phyloP scores from a whole-genome alignment of 257 asterid species.

The Nicotiana undulata region DNA sequence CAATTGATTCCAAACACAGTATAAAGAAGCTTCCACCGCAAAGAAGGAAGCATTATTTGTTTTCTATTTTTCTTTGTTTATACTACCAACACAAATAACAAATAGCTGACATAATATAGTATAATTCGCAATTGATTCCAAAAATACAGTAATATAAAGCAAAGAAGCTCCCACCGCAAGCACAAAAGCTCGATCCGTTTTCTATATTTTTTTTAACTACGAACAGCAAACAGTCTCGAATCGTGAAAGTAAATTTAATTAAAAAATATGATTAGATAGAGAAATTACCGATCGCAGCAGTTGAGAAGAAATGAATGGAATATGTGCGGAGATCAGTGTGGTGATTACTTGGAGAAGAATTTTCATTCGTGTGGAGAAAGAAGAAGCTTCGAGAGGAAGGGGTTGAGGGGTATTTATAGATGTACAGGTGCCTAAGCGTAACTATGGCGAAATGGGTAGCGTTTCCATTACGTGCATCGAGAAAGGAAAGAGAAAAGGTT shows the following conservation, averaged over 20 bases:
- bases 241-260: not conserved
- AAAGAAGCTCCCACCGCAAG: not conserved
- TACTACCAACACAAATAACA: not conserved
- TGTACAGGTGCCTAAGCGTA: not conserved
- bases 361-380: not conserved
- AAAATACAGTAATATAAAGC: not conserved
- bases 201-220: too few species aligned
- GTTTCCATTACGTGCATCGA: not conserved
- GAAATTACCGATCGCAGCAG: not conserved
- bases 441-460: not conserved
- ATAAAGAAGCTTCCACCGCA: not conserved
- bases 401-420: not conserved
- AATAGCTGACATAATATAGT: not conserved
- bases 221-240: not conserved
- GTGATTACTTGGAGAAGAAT: not conserved
- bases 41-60: not conserved
- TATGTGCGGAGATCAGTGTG: not conserved
- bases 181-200: too few species aligned
- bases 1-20: conserved; percentile 2
- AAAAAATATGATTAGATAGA: not conserved
- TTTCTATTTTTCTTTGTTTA: not conserved
- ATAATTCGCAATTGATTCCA: not conserved
- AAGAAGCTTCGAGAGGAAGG: not conserved
- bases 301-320: not conserved
- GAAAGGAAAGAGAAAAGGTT: not conserved